Percentiles rank a stretch among this genome's conserved stretches.
These are phyloP conservation scores for Celoporthe dispersa DNA, from an alignment of 2,329 filamentous ascomycete genomes.

Conservation along the genomic window DNA sequence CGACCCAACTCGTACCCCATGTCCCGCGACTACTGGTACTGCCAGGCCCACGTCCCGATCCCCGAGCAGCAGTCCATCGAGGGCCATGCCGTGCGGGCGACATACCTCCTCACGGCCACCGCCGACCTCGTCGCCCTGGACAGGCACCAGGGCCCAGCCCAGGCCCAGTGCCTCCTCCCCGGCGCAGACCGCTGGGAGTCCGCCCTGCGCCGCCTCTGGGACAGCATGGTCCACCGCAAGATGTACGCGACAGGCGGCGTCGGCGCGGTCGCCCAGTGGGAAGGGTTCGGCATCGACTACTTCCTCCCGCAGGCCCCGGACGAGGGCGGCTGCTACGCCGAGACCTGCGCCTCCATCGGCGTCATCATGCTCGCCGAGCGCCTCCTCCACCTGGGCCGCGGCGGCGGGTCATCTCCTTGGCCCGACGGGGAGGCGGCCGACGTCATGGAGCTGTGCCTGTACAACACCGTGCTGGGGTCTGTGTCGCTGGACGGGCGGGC, in stretches of 20 bases:
- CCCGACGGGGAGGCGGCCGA: conserved; percentile 59
- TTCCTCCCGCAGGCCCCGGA: conserved; percentile 63
- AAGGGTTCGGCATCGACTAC: conserved; percentile 64
- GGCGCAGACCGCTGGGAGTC: conserved; percentile 39
- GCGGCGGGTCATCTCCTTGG: too few relatives aligned
- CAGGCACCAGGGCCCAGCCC: conserved; percentile 32
- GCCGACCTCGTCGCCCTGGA: conserved; percentile 56
- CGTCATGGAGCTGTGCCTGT: conserved; percentile 64
- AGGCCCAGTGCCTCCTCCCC: conserved; percentile 24
- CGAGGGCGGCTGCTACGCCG: conserved; percentile 65
- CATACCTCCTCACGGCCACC: conserved; percentile 63
- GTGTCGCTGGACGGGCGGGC: conserved; percentile 59
- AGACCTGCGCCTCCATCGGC: conserved; percentile 64
- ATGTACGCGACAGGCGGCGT: conserved; percentile 68
- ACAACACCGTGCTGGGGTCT: conserved; percentile 62
- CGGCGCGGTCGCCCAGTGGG: conserved; percentile 61
- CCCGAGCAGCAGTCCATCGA: conserved; percentile 57
- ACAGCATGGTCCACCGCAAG: conserved; percentile 64
- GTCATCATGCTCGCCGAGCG: conserved; percentile 65
- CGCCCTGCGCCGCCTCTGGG: conserved; percentile 56
- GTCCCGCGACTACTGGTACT: conserved; percentile 50
- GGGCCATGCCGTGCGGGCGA: conserved; percentile 63
- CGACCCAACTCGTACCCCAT: conserved; percentile 53
- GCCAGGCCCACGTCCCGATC: conserved; percentile 61
- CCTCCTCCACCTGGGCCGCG: conserved; percentile 52